phyloP scores from a whole-genome alignment of 768 basidiomycete genomes.

The Boletus subcaerulescens region DNA sequence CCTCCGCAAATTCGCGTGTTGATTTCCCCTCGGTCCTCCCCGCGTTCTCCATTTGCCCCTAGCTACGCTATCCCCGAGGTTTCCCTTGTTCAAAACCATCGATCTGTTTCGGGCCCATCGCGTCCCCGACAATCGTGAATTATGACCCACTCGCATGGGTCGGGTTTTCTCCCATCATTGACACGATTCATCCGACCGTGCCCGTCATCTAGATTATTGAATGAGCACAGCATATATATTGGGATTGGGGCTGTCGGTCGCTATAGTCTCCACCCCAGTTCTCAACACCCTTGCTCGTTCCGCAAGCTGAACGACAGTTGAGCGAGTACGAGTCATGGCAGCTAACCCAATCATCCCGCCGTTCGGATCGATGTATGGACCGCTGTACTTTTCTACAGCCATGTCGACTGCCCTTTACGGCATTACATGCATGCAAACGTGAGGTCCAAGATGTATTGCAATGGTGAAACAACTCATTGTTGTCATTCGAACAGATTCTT shows the following conservation, averaged over 20 bases:
- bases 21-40: too few species aligned
- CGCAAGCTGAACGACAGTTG: neutral
- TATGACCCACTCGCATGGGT: too few species aligned
- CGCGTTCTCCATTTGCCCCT: too few species aligned
- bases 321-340: neutral
- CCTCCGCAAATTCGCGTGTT: too few species aligned
- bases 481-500: slow-evolving; percentile 1
- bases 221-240: neutral
- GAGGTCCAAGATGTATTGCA: neutral
- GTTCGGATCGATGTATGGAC: neutral
- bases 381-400: neutral
- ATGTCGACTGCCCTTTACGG: slow-evolving; percentile 2
- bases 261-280: neutral
- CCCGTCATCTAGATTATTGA: neutral
- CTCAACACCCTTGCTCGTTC: neutral
- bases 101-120: too few species aligned
- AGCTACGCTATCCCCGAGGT: too few species aligned
- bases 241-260: neutral
- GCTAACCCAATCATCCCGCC: too few species aligned
- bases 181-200: neutral
- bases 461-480: neutral
- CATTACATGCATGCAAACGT: slow-evolving; percentile 11
- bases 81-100: too few species aligned
- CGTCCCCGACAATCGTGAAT: too few species aligned
- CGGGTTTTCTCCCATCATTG: too few species aligned